Conservation (phyloP, 1,139 yeast genomes). For the Zygotorulaspora mrakii region DNA sequence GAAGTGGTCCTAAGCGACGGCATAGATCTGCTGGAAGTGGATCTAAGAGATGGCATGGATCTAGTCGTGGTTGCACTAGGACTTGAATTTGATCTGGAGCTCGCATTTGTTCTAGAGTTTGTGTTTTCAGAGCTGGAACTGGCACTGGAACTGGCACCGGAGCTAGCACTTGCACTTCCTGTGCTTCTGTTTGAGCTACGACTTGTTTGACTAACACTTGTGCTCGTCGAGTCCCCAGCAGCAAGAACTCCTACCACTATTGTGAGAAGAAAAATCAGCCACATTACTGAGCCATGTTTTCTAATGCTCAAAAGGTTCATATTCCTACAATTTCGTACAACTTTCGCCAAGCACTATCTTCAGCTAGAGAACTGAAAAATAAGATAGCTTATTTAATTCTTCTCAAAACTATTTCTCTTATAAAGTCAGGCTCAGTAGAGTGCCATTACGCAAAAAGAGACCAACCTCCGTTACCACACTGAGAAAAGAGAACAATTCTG, state of each 20-base stretch:
- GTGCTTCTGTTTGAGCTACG: too few relatives aligned
- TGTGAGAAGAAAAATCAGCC: background rate
- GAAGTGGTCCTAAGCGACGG: background rate
- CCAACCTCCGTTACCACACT: background rate
- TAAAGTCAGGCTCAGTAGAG: background rate
- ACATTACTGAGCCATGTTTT: background rate
- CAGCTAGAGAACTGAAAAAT: too few relatives aligned
- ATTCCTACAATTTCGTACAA: background rate
- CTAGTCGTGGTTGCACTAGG: background rate
- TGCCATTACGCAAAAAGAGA: background rate
- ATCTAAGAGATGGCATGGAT: background rate
- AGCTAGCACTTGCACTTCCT: background rate
- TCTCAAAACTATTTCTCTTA: background rate
- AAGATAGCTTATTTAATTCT: too few relatives aligned
- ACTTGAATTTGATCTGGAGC: background rate
- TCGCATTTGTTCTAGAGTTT: background rate
- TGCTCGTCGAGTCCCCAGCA: background rate
- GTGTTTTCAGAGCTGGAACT: background rate
- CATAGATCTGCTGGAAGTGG: background rate
- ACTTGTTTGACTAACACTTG: conserved; percentile 1
- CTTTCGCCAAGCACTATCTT: background rate
- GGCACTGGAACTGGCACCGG: background rate
- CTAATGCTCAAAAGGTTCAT: background rate
- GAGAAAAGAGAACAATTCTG: background rate
- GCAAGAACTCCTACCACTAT: background rate